Evolutionary conservation across 139 green algal species (phyloP).

Genomic region (Chara braunii): DNA sequence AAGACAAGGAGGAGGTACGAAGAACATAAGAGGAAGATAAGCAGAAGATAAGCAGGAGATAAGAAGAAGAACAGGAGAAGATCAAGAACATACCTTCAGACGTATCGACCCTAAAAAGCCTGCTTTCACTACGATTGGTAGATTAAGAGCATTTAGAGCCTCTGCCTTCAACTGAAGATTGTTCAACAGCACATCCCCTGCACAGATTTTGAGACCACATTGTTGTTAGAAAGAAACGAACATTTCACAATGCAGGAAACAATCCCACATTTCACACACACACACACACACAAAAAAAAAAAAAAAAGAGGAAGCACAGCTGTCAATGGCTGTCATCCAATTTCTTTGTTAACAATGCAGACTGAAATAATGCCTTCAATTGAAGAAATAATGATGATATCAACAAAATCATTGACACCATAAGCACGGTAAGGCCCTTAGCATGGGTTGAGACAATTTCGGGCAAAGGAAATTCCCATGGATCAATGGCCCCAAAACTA

Average conservation of each 20-base stretch:
- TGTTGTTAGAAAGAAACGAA: background rate
- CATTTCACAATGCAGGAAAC: background rate
- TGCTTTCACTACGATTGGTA: constrained; percentile 80
- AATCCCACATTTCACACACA: background rate
- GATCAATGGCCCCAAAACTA: no score
- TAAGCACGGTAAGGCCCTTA: no score
- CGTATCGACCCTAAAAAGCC: constrained; percentile 80
- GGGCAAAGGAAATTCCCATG: no score
- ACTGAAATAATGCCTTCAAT: background rate
- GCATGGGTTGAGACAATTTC: no score
- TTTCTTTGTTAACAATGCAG: background rate
- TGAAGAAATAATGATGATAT: background rate
- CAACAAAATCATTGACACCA: no score
- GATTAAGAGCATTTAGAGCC: constrained; percentile 72
- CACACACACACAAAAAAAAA: background rate
- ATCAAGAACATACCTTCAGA: constrained; percentile 70
- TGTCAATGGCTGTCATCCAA: background rate
- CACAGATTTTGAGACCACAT: background rate
- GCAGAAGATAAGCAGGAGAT: no score
- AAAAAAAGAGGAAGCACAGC: background rate
- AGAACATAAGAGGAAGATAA: no score
- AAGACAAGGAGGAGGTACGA: no score
- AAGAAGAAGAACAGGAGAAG: no score
- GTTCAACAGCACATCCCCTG: constrained; percentile 80
- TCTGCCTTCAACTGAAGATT: constrained; percentile 85